Conservation (phyloP, 106 monocot species). For the Xerophyta viscosa region DNA sequence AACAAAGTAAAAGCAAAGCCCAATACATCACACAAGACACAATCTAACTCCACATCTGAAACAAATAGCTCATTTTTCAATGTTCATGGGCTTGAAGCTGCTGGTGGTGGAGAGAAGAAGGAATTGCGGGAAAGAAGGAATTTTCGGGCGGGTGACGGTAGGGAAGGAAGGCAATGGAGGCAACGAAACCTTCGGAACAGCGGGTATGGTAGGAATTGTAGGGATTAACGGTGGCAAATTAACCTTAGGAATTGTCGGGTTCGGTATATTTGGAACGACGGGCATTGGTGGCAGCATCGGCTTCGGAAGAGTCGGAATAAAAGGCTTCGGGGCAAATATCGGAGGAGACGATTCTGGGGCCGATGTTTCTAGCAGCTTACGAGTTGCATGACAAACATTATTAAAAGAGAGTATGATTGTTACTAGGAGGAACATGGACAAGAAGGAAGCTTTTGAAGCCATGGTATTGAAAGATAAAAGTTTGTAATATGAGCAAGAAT, state of each 20-base stretch:
- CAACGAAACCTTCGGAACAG: not conserved
- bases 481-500: not conserved
- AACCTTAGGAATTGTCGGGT: too few species aligned
- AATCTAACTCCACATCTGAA: too few species aligned
- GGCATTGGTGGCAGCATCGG: too few species aligned
- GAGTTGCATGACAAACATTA: not conserved
- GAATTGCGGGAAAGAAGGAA: constrained; percentile 1
- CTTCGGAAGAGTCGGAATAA: too few species aligned
- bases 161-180: too few species aligned
- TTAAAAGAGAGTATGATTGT: not conserved
- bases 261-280: too few species aligned
- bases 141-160: constrained; percentile 1
- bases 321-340: too few species aligned
- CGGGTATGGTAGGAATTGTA: not conserved
- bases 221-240: not conserved
- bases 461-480: too few species aligned
- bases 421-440: not conserved
- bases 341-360: not conserved
- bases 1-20: too few species aligned
- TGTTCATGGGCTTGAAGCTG: too few species aligned
- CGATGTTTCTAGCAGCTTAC: not conserved
- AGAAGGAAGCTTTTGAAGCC: not conserved
- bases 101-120: constrained; percentile 4
- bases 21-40: too few species aligned
- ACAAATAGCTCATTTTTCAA: too few species aligned